Evolutionary conservation across 1,139 yeast species (phyloP).

Genomic region (Candida glucosophila): DNA sequence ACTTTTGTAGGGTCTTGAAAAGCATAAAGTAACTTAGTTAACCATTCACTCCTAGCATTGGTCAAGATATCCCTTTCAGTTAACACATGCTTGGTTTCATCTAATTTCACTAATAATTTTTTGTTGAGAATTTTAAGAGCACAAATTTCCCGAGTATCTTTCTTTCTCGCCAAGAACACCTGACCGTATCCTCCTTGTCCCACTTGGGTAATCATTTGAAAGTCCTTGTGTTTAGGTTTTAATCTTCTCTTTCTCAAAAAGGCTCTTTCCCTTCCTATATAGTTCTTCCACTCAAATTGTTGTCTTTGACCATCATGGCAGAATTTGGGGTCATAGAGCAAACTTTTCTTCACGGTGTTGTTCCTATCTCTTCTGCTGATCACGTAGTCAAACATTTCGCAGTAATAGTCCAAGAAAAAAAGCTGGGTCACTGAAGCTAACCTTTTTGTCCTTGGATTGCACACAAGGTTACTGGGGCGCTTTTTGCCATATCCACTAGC

Average conservation of each 20-base stretch:
- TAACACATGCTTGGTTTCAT: slow-evolving; percentile 90
- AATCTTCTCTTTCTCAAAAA: slow-evolving; percentile 79
- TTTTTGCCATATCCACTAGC: slow-evolving; percentile 50
- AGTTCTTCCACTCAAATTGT: slow-evolving; percentile 70
- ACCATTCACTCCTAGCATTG: slow-evolving; percentile 92
- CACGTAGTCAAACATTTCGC: slow-evolving; percentile 92
- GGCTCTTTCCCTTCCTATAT: slow-evolving; percentile 79
- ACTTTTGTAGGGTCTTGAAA: slow-evolving; percentile 90
- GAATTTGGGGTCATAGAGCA: slow-evolving; percentile 37
- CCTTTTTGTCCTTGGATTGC: slow-evolving; percentile 75
- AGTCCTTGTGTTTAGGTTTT: slow-evolving; percentile 90
- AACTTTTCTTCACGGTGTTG: slow-evolving; percentile 52
- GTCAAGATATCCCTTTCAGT: slow-evolving; percentile 96
- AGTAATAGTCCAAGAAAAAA: slow-evolving; percentile 88
- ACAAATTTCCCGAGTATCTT: slow-evolving; percentile 90
- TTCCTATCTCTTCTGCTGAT: slow-evolving; percentile 79
- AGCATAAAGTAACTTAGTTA: slow-evolving; percentile 86
- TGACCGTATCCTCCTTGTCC: slow-evolving; percentile 99
- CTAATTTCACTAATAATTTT: slow-evolving; percentile 74
- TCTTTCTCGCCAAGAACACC: slow-evolving; percentile 88
- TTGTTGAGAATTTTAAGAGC: slow-evolving; percentile 91
- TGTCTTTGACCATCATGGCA: slow-evolving; percentile 34
- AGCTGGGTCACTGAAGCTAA: slow-evolving; percentile 77
- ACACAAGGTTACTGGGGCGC: too few relatives aligned
- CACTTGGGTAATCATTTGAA: slow-evolving; percentile 93